Conservation (phyloP, 352 stramenopile species). For the Phytophthora hibernalis region DNA sequence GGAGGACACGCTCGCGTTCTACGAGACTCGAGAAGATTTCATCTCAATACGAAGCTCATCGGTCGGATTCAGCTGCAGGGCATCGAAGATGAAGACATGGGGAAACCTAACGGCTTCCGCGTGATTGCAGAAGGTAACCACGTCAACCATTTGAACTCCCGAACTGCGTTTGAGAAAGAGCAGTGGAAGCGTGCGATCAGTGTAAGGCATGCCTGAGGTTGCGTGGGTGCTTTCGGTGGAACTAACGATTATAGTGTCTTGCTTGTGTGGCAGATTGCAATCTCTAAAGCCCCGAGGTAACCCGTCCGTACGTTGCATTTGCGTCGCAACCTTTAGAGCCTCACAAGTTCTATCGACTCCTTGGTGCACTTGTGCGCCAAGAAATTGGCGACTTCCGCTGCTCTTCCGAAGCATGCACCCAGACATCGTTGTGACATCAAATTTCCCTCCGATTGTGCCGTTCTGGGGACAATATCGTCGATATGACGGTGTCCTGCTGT, state of each 20-base stretch:
- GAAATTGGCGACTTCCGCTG: conserved; percentile 77
- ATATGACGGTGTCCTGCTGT: conserved; percentile 81
- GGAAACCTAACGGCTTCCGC: conserved; percentile 74
- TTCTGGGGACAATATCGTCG: conserved; percentile 88
- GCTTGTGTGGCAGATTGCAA: conserved; percentile 50
- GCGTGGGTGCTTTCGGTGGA: neutral
- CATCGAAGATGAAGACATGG: conserved; percentile 71
- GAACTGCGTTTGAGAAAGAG: conserved; percentile 82
- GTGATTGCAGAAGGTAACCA: conserved; percentile 74
- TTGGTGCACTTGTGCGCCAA: conserved; percentile 69
- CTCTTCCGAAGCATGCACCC: conserved; percentile 84
- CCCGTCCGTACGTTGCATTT: conserved; percentile 65
- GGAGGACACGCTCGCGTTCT: conserved; percentile 79
- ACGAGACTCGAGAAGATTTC: conserved; percentile 85
- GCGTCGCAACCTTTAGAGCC: conserved; percentile 75
- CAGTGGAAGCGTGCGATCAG: conserved; percentile 82
- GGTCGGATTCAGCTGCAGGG: conserved; percentile 73
- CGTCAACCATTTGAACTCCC: conserved; percentile 73
- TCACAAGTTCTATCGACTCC: conserved; percentile 76
- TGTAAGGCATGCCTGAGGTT: conserved; percentile 30
- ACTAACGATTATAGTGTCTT: neutral
- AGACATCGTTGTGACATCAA: conserved; percentile 79
- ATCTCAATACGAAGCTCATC: conserved; percentile 82
- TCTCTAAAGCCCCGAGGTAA: conserved; percentile 56
- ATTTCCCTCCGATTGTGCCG: conserved; percentile 86